Evolutionary conservation across 306 rosid genomes (phyloP).

Genomic region (Casuarina cunninghamiana): DNA sequence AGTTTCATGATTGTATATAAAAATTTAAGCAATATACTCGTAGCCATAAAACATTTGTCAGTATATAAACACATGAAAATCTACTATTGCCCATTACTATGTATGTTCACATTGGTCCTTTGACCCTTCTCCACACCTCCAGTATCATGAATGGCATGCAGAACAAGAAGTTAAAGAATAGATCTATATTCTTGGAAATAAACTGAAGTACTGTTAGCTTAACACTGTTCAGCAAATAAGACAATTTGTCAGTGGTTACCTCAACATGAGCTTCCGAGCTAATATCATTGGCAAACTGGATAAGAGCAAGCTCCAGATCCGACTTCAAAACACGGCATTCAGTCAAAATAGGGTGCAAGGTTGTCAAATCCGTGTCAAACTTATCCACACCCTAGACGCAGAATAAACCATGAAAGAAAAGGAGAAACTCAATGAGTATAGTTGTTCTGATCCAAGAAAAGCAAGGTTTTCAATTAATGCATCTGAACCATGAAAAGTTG

Average conservation of each 20-base stretch:
- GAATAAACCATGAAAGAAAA: constrained; percentile 12
- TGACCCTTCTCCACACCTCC: neutral
- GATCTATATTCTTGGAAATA: neutral
- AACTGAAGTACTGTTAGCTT: neutral
- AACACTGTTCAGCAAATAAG: neutral
- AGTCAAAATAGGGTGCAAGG: constrained; percentile 82
- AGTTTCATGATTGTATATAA: neutral
- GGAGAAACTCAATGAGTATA: neutral
- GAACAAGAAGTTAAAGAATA: neutral
- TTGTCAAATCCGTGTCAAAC: constrained; percentile 64
- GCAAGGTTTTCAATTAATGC: neutral
- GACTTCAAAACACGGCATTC: constrained; percentile 92
- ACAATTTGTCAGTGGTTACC: constrained; percentile 42
- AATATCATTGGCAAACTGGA: constrained; percentile 88
- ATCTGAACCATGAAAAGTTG: neutral
- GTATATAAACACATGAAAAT: neutral
- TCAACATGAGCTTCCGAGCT: constrained; percentile 94
- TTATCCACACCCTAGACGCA: constrained; percentile 57
- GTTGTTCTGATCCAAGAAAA: neutral
- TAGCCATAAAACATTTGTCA: neutral
- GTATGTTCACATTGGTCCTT: neutral
- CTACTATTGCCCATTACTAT: neutral
- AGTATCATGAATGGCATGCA: neutral
- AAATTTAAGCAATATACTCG: neutral
- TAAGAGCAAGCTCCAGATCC: constrained; percentile 73